Evolutionary conservation across 2,329 filamentous ascomycete species (phyloP), one percentile per base, ranked within the genome.

Genomic region (Phyllosticta citriasiana): DNA sequence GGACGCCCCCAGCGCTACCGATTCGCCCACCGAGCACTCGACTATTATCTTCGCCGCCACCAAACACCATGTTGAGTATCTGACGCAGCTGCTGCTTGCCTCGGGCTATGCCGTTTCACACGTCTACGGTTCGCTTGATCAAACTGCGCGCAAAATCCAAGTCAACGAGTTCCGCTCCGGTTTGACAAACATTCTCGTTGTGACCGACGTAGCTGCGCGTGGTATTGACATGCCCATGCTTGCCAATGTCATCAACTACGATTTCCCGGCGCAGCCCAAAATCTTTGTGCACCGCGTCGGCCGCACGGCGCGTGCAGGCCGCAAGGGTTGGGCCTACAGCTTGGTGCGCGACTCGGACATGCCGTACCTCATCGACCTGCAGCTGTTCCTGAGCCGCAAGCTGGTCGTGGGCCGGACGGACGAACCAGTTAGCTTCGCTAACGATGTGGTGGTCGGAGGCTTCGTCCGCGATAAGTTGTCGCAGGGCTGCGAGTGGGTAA

Each of bases 221-320:
- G 93, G 94, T 84, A 95, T 99, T 64, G 94, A 99, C 84, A 96
- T 99, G 66, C 94, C 94, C 0, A 84, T 97, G 55, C 81, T 99
- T 40, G 92, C 91, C 61, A 97, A 99, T 71, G 94, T 99, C 63
- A 93, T 99, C 79, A 97, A 99, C 79, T 99, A 96, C 75, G 93
- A 97, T 71, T 99, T 99, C 66, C 93, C 94, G 2, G 89, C 93
- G 1, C 94, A 97, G 69, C 91, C 94, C 22, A 99, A 99, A 76
- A 86, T 99, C 52, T 99, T 95, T 69, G 88, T 99, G 27, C 94
- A 99, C 75, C 87, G 94, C 71, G 94, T 99, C 55, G 94, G 94
- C 68, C 87, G 94, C 76, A 99, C 95, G 26, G 95, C 94, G 51
- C 86, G 94, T 82, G 95, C 95, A 53, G 94, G 93, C 14, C 87